These are phyloP conservation scores for Moesziomyces globuligerus DNA, from an alignment of 1,284 basidiomycete species.

Conservation along the genomic window DNA sequence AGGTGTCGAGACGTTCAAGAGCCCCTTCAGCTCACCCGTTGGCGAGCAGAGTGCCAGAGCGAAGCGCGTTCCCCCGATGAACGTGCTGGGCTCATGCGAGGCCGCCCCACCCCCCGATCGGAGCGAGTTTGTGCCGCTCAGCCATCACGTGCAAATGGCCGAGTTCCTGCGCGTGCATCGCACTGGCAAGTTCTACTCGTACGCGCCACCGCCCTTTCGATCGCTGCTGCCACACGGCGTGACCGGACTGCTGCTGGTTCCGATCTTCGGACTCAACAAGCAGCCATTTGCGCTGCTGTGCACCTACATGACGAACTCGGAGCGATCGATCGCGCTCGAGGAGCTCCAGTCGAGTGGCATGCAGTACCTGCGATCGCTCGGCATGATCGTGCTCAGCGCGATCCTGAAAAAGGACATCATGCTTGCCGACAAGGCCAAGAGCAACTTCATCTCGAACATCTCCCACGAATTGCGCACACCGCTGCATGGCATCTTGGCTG, in stretches of 20 bases:
- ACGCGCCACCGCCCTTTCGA: conserved; percentile 54
- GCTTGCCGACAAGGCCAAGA: conserved; percentile 88
- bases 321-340: conserved; percentile 83
- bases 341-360: conserved; percentile 77
- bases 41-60: conserved; percentile 26
- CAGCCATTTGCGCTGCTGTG: conserved; percentile 89
- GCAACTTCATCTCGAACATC: conserved; percentile 90
- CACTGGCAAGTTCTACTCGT: conserved; percentile 55
- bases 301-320: conserved; percentile 82
- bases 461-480: conserved; percentile 79
- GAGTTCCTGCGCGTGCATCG: conserved; percentile 57
- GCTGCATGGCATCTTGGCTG: conserved; percentile 77
- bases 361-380: conserved; percentile 86
- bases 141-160: conserved; percentile 58
- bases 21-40: conserved; percentile 21
- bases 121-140: conserved; percentile 51
- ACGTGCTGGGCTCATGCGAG: conserved; percentile 60
- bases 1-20: conserved; percentile 38
- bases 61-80: conserved; percentile 59
- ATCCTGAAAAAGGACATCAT: conserved; percentile 92
- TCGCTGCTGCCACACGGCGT: conserved; percentile 56
- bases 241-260: conserved; percentile 70
- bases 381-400: conserved; percentile 92
- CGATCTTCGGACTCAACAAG: conserved; percentile 92
- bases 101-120: conserved; percentile 34